These are phyloP conservation scores for Candida insectorum DNA, from an alignment of 805 yeast genomes.

Conservation along the genomic window DNA sequence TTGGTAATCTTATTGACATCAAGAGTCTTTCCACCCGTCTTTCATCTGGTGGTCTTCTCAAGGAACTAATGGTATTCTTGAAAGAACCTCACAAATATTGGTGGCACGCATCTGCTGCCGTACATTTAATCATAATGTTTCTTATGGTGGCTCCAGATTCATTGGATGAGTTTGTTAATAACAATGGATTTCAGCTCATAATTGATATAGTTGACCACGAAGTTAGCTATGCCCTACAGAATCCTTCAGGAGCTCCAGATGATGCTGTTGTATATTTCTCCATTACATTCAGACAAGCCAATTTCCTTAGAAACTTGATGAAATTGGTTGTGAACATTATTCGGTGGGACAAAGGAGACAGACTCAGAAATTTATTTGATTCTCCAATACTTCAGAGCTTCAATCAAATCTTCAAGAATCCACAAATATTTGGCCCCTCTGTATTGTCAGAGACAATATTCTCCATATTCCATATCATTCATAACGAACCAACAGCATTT, in stretches of 20 bases:
- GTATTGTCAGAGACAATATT: constrained; percentile 59
- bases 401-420: constrained; percentile 54
- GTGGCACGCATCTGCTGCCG: constrained; percentile 60
- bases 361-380: constrained; percentile 81
- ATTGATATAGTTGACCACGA: constrained; percentile 62
- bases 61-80: constrained; percentile 61
- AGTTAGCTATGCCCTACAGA: constrained; percentile 57
- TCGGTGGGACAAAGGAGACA: constrained; percentile 75
- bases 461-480: constrained; percentile 67
- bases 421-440: constrained; percentile 63
- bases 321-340: constrained; percentile 63
- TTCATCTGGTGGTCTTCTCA: constrained; percentile 72
- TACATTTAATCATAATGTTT: constrained; percentile 51
- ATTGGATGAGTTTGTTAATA: constrained; percentile 59
- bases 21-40: constrained; percentile 54
- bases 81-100: constrained; percentile 48
- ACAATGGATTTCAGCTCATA: constrained; percentile 62
- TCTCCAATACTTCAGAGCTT: constrained; percentile 68
- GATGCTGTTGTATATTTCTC: constrained; percentile 48
- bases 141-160: constrained; percentile 45
- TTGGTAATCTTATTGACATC: constrained; percentile 59
- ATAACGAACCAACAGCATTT: constrained; percentile 88
- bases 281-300: constrained; percentile 58
- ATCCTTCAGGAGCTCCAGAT: constrained; percentile 60
- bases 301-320: constrained; percentile 46